Evolutionary conservation across 306 rosid species (phyloP).

Genomic region (Cercis canadensis): DNA sequence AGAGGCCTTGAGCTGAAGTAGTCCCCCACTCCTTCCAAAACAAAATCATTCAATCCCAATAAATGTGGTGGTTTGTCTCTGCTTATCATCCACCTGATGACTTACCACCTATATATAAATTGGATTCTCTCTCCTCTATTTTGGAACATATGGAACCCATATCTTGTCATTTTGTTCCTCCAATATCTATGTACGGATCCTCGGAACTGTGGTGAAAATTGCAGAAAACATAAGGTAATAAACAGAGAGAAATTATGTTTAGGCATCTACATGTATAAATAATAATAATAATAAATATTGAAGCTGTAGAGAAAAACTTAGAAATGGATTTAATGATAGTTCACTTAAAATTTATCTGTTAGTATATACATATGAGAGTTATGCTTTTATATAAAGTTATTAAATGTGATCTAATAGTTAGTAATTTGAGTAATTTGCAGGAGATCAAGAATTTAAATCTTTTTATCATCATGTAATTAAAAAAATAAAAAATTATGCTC

Average conservation of each 20-base stretch:
- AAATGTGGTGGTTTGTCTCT: neutral
- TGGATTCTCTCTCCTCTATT: slow-evolving; percentile 3
- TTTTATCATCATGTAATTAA: no score
- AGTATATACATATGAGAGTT: no score
- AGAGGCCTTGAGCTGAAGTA: neutral
- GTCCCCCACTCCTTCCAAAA: neutral
- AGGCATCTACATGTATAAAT: no score
- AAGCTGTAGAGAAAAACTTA: no score
- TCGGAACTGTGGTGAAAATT: neutral
- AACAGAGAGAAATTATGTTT: neutral
- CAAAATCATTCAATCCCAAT: slow-evolving; percentile 1
- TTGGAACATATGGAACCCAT: neutral
- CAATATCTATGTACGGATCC: neutral
- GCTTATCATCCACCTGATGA: slow-evolving; percentile 2
- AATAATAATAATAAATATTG: no score
- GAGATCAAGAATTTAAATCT: no score
- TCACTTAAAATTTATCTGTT: no score
- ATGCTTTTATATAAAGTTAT: no score
- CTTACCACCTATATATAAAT: neutral
- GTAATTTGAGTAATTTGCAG: no score
- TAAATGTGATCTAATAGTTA: no score
- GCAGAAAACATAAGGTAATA: neutral
- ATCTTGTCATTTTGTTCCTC: neutral
- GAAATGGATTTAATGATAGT: no score
- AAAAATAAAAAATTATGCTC: no score